A percentile compares a stretch with the other conserved stretches of the same genome.
phyloP scores from a whole-genome alignment of 2,329 filamentous ascomycete species.

The Graphiopsis chlorocephala region DNA sequence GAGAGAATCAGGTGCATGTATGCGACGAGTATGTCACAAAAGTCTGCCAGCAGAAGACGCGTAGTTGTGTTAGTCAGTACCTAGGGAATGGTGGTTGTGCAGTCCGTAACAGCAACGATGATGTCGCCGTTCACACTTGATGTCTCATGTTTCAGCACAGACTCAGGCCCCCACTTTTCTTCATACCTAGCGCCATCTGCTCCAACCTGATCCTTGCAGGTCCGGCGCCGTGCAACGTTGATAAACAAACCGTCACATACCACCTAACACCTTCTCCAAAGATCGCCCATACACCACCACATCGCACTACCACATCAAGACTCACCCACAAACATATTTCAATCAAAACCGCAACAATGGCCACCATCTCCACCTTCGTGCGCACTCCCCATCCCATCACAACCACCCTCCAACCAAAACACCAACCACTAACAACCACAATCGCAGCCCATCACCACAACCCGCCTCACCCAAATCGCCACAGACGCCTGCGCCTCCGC shows the following conservation, averaged over 20 bases:
- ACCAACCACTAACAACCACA: neutral
- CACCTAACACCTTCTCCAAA: neutral
- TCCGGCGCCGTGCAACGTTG: conserved; percentile 3
- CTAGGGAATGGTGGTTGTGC: too few species aligned
- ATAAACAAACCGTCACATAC: neutral
- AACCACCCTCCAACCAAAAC: neutral
- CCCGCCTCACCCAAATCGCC: conserved; percentile 79
- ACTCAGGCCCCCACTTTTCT: neutral
- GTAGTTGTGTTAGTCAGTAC: too few species aligned
- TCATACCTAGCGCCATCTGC: neutral
- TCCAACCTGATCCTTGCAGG: conserved; percentile 1
- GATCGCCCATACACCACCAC: neutral
- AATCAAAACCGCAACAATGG: conserved; percentile 2
- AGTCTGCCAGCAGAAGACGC: too few species aligned
- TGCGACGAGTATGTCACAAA: too few species aligned
- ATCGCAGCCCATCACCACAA: conserved; percentile 68
- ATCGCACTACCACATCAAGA: neutral
- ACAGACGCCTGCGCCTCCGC: conserved; percentile 80
- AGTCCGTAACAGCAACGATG: neutral
- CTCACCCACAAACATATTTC: neutral
- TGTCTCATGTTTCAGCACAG: conserved; percentile 1
- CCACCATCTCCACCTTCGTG: conserved; percentile 10
- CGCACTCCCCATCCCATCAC: neutral
- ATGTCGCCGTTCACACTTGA: neutral
- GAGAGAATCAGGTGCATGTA: too few species aligned